Base-by-base conservation (phyloP, 495 filamentous ascomycete species). In the Penicillium cosmopolitanum region DNA sequence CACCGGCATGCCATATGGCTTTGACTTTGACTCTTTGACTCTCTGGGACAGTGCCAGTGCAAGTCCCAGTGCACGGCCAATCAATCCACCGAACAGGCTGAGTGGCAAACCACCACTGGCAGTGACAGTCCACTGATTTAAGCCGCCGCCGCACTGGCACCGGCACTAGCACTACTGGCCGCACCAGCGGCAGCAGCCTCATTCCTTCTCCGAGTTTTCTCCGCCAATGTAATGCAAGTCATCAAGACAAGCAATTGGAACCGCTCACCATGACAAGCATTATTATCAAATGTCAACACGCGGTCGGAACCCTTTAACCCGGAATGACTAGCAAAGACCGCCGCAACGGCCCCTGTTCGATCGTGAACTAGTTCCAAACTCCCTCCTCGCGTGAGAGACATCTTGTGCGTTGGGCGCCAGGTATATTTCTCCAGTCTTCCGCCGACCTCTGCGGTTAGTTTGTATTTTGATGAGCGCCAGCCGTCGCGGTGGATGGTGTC, bases 381-480 rank as follows among this genome's bases (percentile, higher is more conserved):
- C 23, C 61, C 64, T 9, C 23, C 34, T 15, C 58, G 61, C 18
- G 60, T 64, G 7, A 55, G 52, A 4, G 66, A 70, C 13, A 72
- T 63, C n/a, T 57, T 51, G 28, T 66, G 67, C 9, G 73, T 79
- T 31, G 59, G 40, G 52, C 73, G 73, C 76, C 76, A 78, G 15
- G 70, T 51, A 38, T 75, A 76, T 6, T 58, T 58, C 19, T 59
- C 53, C 2, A 25, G 36, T 9, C 23, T 36, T 5, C 57, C 59
- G 21, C 47, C 23, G 1, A 70, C 3, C 5, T 57, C 53, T 47
- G 72, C 66, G 18, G 68, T 61, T 63, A 72, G 72, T 19, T 62
- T 61, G 36, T 75, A 74, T 46, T 59, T 65, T 18, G 34, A 57
- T 6, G 61, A 55, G 13, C 51, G 23, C 16, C 58, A 40, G n/a